Base-by-base conservation (phyloP, 768 basidiomycete species). In the Trametopsis cervina region DNA sequence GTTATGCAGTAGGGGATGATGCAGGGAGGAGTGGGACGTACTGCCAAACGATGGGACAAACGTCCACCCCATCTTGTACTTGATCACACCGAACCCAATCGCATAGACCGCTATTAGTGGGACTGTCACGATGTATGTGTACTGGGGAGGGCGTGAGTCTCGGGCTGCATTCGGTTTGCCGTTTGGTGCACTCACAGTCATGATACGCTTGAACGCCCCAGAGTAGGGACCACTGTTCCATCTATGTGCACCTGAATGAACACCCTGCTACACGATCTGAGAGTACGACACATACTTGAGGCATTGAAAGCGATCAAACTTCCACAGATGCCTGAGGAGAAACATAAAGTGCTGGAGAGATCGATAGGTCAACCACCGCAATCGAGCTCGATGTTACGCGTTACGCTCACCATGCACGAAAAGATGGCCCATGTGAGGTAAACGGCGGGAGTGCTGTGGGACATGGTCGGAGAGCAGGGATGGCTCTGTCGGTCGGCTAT, bases 131-230 rank as follows among this genome's bases (percentile, higher is more conserved):
- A 88, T 58, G 57, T 89, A 89, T 2, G 84, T 77, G 61, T 89
- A 89, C 85, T 89, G 53, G 21, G 12, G 7, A 13, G 41, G 47
- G 22, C 47, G 47, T 42, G 29, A 23, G 45, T 44, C 29, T 25
- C 23, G 20, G 35, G 9, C 15, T 33, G 7, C 29, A 33, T 33
- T 33, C 29, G 29, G 9, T 33, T 33, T 15, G 35, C 24, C 3
- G 7, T 3, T 4, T 10, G n/a, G 11, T 11, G 18, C n/a, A 62
- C 78, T 47, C 51, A 89, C 87, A 29, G 85, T 90, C 89, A 91
- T 90, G 60, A 90, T 59, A 22, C 89, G 78, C 63, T 88, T 90
- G 68, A 90, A 90, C 2, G 83, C 75, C n/a, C 85, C 85, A 13
- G 80, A 74, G 50, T 78, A 64, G 2, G 75, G 73, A 1, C 81